Conservation (phyloP, 169 alveolate species). For the Eimeria tenella region DNA sequence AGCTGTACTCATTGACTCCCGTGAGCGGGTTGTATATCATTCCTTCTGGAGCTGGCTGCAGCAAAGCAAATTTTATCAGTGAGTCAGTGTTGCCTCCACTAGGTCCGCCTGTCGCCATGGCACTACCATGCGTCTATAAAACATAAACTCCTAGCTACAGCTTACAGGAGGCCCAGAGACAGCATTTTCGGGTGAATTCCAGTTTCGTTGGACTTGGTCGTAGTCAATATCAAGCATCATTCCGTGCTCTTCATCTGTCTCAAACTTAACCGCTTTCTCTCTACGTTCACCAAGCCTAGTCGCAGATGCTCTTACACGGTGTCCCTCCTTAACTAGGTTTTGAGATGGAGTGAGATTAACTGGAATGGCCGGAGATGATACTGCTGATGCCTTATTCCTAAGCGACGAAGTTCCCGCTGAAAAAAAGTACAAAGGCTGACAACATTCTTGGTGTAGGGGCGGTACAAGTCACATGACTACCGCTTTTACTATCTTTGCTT, state of each 20-base stretch:
- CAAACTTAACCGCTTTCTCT: not conserved
- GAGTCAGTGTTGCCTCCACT: not conserved
- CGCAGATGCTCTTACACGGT: not conserved
- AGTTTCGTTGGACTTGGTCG: constrained; percentile 57
- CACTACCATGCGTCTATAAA: not conserved
- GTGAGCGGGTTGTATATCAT: constrained; percentile 65
- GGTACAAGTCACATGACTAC: not conserved
- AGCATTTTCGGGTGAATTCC: not conserved
- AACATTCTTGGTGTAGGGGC: not conserved
- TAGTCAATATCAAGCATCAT: constrained; percentile 77
- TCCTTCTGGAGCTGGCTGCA: constrained; percentile 66
- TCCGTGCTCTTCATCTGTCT: constrained; percentile 38
- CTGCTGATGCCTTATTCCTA: not conserved
- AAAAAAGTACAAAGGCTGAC: not conserved
- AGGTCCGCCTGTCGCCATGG: not conserved
- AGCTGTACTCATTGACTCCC: constrained; percentile 51
- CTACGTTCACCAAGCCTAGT: not conserved
- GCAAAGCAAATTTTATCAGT: not conserved
- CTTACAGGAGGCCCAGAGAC: constrained; percentile 66
- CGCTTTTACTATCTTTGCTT: not conserved
- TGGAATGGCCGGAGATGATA: not conserved
- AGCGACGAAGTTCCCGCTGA: not conserved
- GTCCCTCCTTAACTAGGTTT: not conserved
- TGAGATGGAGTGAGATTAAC: not conserved
- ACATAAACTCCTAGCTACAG: not conserved